A percentile compares a stretch with the other conserved stretches of the same genome.
These are phyloP conservation scores for Wickerhamiella domercqiae DNA, from an alignment of 805 yeast species.

Conservation along the genomic window DNA sequence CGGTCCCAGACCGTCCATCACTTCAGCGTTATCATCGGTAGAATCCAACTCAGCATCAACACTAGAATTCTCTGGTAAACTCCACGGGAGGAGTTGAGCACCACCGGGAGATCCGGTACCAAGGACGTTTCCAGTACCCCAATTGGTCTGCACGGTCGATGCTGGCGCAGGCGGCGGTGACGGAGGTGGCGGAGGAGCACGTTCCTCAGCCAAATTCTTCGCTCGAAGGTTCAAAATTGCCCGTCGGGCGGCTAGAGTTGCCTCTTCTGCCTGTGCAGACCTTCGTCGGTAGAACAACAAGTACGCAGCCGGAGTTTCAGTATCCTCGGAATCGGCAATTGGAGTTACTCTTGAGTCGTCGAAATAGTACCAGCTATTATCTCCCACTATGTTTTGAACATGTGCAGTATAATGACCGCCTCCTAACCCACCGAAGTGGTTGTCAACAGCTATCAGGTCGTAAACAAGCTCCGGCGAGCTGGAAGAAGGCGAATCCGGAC, in stretches of 20 bases:
- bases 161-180: neutral
- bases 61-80: no score
- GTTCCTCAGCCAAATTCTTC: neutral
- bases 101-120: neutral
- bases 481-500: conserved; percentile 12
- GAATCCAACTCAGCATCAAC: no score
- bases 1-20: no score
- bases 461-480: conserved; percentile 34
- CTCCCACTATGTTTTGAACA: conserved; percentile 55
- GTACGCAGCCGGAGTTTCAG: conserved; percentile 70
- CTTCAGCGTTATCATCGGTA: no score
- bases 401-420: conserved; percentile 96
- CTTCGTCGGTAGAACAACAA: conserved; percentile 62
- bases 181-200: conserved; percentile 2
- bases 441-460: conserved; percentile 85
- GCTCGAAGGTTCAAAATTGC: neutral
- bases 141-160: neutral
- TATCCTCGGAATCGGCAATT: conserved; percentile 39
- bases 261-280: neutral
- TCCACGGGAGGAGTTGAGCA: neutral
- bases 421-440: conserved; percentile 90
- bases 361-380: conserved; percentile 72
- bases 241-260: neutral
- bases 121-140: neutral
- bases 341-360: conserved; percentile 65